Percentiles rank a stretch among this genome's conserved stretches.
phyloP scores from a whole-genome alignment of 805 yeast species.

The Metschnikowia lachancei region DNA sequence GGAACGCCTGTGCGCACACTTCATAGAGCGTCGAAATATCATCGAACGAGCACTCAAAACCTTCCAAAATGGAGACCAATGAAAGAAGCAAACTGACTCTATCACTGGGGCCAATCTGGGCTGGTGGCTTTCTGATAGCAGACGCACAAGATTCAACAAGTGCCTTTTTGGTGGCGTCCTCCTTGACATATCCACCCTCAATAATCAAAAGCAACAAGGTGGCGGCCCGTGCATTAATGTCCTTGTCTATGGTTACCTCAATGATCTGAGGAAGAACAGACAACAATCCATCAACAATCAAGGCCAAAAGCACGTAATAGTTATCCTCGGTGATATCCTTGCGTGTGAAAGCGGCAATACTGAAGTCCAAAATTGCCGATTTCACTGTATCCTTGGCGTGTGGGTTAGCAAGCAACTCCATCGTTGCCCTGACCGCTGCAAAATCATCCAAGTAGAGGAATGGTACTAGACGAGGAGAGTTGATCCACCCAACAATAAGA shows the following conservation, averaged over 20 bases:
- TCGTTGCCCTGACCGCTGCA: constrained; percentile 53
- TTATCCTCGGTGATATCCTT: constrained; percentile 36
- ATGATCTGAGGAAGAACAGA: constrained; percentile 50
- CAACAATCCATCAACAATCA: constrained; percentile 58
- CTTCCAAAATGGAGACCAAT: constrained; percentile 52
- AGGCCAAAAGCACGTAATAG: constrained; percentile 48
- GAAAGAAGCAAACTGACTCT: constrained; percentile 58
- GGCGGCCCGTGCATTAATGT: constrained; percentile 52
- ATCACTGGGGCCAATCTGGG: constrained; percentile 49
- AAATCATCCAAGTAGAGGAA: constrained; percentile 57
- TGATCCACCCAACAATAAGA: constrained; percentile 57
- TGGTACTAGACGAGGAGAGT: constrained; percentile 40
- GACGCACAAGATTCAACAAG: constrained; percentile 56
- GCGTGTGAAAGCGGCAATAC: constrained; percentile 45
- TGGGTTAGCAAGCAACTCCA: constrained; percentile 50
- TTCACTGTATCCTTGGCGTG: constrained; percentile 69
- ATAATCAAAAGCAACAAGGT: constrained; percentile 51
- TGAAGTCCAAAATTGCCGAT: constrained; percentile 52
- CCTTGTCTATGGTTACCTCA: constrained; percentile 39
- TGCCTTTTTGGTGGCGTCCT: constrained; percentile 49
- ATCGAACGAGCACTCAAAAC: constrained; percentile 50
- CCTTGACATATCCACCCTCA: constrained; percentile 56
- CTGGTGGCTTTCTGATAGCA: constrained; percentile 57
- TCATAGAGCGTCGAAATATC: constrained; percentile 51
- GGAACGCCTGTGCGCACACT: constrained; percentile 56